Base-by-base conservation (phyloP, 257 asterid genomes). In the Solanum dulcamara region DNA sequence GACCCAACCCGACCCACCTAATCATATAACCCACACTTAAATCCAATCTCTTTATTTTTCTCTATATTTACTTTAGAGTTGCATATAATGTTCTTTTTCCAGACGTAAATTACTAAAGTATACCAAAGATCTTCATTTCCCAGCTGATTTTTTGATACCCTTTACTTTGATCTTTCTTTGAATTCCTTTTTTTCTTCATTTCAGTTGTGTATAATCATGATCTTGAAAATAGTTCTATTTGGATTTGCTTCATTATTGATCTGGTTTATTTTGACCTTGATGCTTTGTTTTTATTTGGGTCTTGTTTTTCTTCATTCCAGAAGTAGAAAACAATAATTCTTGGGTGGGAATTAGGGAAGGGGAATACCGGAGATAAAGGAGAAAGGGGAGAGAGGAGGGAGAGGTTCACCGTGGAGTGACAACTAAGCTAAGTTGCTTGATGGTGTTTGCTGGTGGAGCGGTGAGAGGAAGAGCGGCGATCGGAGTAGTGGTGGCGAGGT, bases 221-320 rank as follows among this genome's bases (percentile, higher is more conserved):
- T 94, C 93, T 85, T 88, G 84, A 84, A 85, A 88, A 68, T 86
- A 84, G 81, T 88, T 20, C 30, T 83, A 22, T 81, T 84, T 82
- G 89, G 85, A 64, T 53, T 88, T 70, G 86, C 85, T 82, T 85
- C 81, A 35, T 74, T 88, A 85, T 83, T 88, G 57, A 83, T 79
- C 87, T 86, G 85, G 68, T 79, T 85, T 85, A 81, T 81, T 83
- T 85, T 81, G 91, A 81, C 48, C 80, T 81, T 87, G 85, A 85
- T 68, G 90, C 28, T 89, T 62, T 86, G 4, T 17, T 85, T 81
- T 42, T 84, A 71, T 62, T 87, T 24, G 87, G 90, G 46, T 89
- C 80, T 89, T 89, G 81, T 72, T 88, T 86, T 79, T 75, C 38
- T 75, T 70, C 84, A 38, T 83, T 87, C 83, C 30, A 71, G 84